Conservation (phyloP, 2,329 filamentous ascomycete species). For the Apiospora sp. region DNA sequence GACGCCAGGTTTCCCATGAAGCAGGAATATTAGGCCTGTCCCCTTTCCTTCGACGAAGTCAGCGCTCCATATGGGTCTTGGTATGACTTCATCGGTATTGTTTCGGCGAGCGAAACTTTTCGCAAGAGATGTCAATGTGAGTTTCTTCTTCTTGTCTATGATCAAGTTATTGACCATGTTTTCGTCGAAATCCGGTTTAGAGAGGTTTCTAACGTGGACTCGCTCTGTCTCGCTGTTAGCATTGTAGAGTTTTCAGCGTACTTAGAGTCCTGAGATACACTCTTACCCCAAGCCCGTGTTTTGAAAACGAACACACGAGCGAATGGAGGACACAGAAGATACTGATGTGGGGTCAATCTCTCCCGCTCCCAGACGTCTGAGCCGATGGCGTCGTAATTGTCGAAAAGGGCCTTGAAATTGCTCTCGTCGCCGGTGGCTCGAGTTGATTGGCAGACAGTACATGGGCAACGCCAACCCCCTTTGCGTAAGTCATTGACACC, state of each 20-base stretch:
- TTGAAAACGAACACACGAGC: conserved; percentile 34
- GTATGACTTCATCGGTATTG: not conserved
- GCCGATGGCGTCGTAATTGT: not conserved
- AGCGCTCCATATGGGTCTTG: not conserved
- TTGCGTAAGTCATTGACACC: not conserved
- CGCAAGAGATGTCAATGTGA: not conserved
- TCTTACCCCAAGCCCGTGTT: conserved; percentile 35
- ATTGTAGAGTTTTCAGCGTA: too few relatives aligned
- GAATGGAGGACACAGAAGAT: conserved; percentile 31
- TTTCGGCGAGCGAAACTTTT: not conserved
- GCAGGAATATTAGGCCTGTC: conserved; percentile 58
- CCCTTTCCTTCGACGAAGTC: conserved; percentile 61
- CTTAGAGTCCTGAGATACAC: too few relatives aligned
- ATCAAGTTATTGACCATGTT: not conserved
- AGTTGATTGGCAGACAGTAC: not conserved
- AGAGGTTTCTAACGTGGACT: conserved; percentile 1
- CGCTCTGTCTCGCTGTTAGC: not conserved
- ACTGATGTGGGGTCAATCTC: conserved; percentile 27
- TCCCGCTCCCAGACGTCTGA: not conserved
- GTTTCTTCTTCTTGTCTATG: not conserved
- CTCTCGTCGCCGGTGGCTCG: not conserved
- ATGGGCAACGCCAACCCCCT: not conserved
- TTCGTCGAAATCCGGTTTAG: not conserved
- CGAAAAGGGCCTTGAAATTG: not conserved
- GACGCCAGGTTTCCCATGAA: conserved; percentile 62